phyloP scores from a whole-genome alignment of 192 early-diverging fungal genomes.

The Coemansia javaensis region DNA sequence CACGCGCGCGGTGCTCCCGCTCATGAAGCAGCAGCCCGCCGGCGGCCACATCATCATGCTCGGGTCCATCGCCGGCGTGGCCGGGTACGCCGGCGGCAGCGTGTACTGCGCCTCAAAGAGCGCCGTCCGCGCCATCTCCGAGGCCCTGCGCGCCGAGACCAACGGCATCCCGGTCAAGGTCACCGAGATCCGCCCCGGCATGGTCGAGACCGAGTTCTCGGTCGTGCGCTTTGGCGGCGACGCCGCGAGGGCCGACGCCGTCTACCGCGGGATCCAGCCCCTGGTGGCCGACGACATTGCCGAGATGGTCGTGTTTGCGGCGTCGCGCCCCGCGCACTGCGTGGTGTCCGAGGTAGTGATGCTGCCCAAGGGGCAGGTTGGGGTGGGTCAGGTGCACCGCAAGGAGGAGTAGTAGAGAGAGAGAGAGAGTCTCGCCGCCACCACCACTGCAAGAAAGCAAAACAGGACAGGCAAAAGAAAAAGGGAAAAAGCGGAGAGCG shows the following conservation, averaged over 20 bases:
- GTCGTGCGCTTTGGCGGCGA: slow-evolving; percentile 72
- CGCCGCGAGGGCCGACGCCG: slow-evolving; percentile 56
- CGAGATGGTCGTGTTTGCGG: slow-evolving; percentile 75
- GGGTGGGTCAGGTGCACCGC: too few relatives aligned
- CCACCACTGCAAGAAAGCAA: too few relatives aligned
- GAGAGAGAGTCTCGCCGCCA: too few relatives aligned
- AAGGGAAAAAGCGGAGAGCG: too few relatives aligned
- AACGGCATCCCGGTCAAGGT: slow-evolving; percentile 67
- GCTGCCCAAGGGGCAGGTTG: slow-evolving; percentile 37
- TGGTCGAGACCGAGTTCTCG: slow-evolving; percentile 91
- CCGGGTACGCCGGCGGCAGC: slow-evolving; percentile 63
- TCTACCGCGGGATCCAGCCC: slow-evolving; percentile 75
- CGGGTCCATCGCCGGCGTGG: slow-evolving; percentile 65
- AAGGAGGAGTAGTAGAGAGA: too few relatives aligned
- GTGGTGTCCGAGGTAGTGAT: slow-evolving; percentile 34
- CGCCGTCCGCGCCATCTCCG: slow-evolving; percentile 77
- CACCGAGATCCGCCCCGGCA: slow-evolving; percentile 74
- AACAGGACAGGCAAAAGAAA: too few relatives aligned
- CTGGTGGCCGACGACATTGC: slow-evolving; percentile 68
- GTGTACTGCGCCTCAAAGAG: slow-evolving; percentile 83
- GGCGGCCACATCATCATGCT: slow-evolving; percentile 90
- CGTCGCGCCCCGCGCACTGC: slow-evolving; percentile 54
- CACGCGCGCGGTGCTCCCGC: slow-evolving; percentile 70
- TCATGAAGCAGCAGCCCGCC: slow-evolving; percentile 59
- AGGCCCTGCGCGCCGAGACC: slow-evolving; percentile 68